Conservation (phyloP, 306 rosid species). For the Herpetospermum pedunculosum region DNA sequence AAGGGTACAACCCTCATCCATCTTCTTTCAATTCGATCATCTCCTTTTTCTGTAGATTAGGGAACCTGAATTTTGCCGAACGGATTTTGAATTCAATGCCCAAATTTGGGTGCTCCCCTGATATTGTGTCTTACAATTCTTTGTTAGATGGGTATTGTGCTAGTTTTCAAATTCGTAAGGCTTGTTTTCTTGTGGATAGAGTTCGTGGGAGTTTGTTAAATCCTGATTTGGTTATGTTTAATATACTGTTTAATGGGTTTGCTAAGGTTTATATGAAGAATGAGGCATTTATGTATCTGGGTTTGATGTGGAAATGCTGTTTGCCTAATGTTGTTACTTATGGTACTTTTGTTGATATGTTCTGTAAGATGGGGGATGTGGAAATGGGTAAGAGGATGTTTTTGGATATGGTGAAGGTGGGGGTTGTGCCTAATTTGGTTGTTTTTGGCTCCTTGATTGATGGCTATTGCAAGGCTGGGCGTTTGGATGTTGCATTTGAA, state of each 20-base stretch:
- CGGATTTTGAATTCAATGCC: constrained; percentile 18
- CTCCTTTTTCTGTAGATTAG: constrained; percentile 20
- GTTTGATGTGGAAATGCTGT: constrained; percentile 30
- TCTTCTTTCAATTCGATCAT: constrained; percentile 29
- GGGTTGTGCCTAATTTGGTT: constrained; percentile 23
- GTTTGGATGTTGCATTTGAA: constrained; percentile 19
- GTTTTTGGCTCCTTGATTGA: constrained; percentile 26
- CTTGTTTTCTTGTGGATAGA: constrained; percentile 12
- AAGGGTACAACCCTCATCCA: constrained; percentile 22
- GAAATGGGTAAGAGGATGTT: constrained; percentile 13
- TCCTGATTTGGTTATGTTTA: constrained; percentile 23
- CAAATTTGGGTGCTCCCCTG: constrained; percentile 18
- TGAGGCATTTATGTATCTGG: constrained; percentile 22
- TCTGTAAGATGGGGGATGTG: constrained; percentile 23
- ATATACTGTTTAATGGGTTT: constrained; percentile 23
- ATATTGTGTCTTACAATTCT: constrained; percentile 27
- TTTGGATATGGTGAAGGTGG: constrained; percentile 17
- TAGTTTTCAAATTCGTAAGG: constrained; percentile 11
- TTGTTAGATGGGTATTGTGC: constrained; percentile 25
- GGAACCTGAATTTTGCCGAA: constrained; percentile 7
- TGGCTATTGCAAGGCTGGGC: constrained; percentile 29
- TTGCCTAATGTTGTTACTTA: constrained; percentile 28
- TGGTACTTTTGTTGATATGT: constrained; percentile 23
- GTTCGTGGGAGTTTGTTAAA: constrained; percentile 4
- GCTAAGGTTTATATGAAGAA: constrained; percentile 21